A percentile compares a stretch with the other conserved stretches of the same genome.
These are phyloP conservation scores for Colletotrichum aenigma DNA, from an alignment of 2,329 filamentous ascomycete genomes.

Conservation along the genomic window DNA sequence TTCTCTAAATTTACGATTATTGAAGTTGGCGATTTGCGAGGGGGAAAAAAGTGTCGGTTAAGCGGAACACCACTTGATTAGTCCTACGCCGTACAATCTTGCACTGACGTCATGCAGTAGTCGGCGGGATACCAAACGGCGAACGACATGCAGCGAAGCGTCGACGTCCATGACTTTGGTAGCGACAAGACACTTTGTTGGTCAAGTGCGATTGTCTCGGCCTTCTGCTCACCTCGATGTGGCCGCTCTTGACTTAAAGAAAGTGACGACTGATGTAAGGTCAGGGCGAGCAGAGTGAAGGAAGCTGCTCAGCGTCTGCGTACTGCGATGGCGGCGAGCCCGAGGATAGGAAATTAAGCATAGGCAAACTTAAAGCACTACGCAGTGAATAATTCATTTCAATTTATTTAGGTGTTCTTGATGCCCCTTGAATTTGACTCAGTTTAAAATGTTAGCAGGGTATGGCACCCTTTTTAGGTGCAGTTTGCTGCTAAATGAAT, in stretches of 20 bases:
- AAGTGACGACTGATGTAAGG: background rate
- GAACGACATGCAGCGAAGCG: background rate
- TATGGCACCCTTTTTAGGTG: background rate
- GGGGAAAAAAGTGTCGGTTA: too few relatives aligned
- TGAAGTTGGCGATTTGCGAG: too few relatives aligned
- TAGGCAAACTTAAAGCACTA: background rate
- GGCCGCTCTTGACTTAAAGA: background rate
- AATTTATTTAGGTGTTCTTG: background rate
- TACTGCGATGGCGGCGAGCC: background rate
- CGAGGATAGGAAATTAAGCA: background rate
- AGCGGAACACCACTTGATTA: too few relatives aligned
- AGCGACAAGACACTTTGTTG: background rate
- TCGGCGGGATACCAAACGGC: rapidly evolving
- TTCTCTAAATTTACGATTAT: too few relatives aligned
- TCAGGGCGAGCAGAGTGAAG: background rate
- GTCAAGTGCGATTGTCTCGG: background rate
- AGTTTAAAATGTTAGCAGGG: background rate
- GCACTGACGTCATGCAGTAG: background rate
- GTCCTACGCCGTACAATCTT: too few relatives aligned
- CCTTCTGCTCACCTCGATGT: background rate
- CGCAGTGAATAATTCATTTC: background rate
- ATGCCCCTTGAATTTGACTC: background rate
- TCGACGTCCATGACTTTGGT: background rate
- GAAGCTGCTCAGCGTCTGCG: background rate
- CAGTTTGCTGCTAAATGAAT: background rate